Conservation (phyloP, 2,329 filamentous ascomycete genomes). For the Torrubiella hemipterigena region DNA sequence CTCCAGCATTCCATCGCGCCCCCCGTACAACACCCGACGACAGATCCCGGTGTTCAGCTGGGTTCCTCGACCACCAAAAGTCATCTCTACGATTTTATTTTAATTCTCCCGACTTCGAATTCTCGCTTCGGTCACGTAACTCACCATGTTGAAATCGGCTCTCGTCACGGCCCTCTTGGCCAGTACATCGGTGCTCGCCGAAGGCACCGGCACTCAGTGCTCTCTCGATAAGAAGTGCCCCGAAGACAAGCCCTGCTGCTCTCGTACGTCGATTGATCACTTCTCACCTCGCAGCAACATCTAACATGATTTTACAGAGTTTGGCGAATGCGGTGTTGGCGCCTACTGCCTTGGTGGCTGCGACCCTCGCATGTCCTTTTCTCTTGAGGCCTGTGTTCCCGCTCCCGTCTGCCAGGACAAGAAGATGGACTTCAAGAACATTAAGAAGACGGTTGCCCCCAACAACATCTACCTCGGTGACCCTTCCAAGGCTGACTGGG, state of each 20-base stretch:
- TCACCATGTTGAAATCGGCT: constrained; percentile 20
- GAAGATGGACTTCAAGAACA: constrained; percentile 60
- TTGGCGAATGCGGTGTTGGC: constrained; percentile 84
- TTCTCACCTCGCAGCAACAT: too few species aligned
- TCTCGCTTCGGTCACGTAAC: too few species aligned
- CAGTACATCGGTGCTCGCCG: constrained; percentile 17
- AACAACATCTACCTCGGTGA: constrained; percentile 84
- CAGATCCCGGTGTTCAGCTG: too few species aligned
- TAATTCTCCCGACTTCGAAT: too few species aligned
- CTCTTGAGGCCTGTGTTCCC: constrained; percentile 74
- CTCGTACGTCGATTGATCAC: constrained; percentile 52
- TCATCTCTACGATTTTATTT: too few species aligned
- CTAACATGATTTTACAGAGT: constrained; percentile 44
- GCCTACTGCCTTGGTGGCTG: constrained; percentile 95
- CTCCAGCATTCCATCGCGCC: too few species aligned
- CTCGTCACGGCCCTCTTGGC: constrained; percentile 19
- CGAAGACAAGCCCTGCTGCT: constrained; percentile 62
- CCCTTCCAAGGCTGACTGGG: constrained; percentile 70
- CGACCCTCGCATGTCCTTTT: constrained; percentile 74
- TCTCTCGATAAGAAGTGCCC: constrained; percentile 52
- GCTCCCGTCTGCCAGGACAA: constrained; percentile 68
- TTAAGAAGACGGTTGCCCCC: constrained; percentile 51
- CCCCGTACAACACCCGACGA: too few species aligned
- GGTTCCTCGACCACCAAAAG: too few species aligned
- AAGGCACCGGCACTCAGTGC: too few species aligned